Conservation (phyloP, 83 land plant genomes). For the Thuja plicata region DNA sequence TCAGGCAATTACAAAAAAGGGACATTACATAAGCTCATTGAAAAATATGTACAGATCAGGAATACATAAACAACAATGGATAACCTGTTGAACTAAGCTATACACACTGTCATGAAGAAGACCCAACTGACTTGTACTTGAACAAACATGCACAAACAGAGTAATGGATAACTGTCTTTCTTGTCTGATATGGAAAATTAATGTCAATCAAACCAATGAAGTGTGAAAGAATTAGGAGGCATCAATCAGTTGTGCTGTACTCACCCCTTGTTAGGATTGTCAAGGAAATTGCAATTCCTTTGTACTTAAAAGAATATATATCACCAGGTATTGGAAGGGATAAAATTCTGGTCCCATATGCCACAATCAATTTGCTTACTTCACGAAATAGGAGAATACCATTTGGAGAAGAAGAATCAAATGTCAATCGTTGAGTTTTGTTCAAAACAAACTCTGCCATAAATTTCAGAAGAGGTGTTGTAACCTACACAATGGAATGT, state of each 20-base stretch:
- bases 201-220: slow-evolving; percentile 4
- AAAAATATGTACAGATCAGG: neutral
- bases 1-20: too few relatives aligned
- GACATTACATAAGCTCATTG: neutral
- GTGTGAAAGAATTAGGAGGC: neutral
- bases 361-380: slow-evolving; percentile 91
- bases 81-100: neutral
- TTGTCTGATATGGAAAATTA: neutral
- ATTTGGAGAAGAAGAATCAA: slow-evolving; percentile 98
- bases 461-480: slow-evolving; percentile 91
- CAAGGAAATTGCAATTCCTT: slow-evolving; percentile 92
- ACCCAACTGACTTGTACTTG: neutral
- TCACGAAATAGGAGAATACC: slow-evolving; percentile 96
- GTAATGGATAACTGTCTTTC: neutral
- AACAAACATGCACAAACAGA: neutral
- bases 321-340: slow-evolving; percentile 71
- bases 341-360: slow-evolving; percentile 90
- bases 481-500: slow-evolving; percentile 51
- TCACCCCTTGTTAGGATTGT: slow-evolving; percentile 80
- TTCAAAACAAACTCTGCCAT: slow-evolving; percentile 96
- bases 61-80: neutral
- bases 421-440: slow-evolving; percentile 89
- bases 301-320: slow-evolving; percentile 80
- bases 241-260: neutral
- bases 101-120: neutral